Conservation (phyloP, 2,329 filamentous ascomycete genomes). For the Fusarium albidum region DNA sequence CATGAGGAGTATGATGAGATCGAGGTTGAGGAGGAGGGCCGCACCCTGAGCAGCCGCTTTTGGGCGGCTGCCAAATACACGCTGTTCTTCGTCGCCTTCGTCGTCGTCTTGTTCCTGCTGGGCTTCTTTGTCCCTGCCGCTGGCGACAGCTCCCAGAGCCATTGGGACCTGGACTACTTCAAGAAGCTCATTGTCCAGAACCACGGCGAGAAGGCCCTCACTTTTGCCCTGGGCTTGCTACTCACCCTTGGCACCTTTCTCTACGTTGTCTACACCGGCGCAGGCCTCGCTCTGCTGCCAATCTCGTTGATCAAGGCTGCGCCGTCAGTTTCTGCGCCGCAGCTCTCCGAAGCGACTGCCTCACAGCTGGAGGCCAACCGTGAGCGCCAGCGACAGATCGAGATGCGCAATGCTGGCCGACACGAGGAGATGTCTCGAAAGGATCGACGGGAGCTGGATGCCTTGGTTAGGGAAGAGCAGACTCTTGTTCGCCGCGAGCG, state of each 20-base stretch:
- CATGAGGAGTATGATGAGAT: slow-evolving; percentile 97
- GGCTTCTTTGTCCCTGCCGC: slow-evolving; percentile 93
- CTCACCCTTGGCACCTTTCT: slow-evolving; percentile 86
- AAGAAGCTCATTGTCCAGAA: slow-evolving; percentile 80
- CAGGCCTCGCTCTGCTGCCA: slow-evolving; percentile 87
- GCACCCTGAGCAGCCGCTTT: slow-evolving; percentile 75
- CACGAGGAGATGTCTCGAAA: slow-evolving; percentile 80
- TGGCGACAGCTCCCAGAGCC: slow-evolving; percentile 68
- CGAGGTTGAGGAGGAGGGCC: slow-evolving; percentile 82
- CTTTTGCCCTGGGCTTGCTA: slow-evolving; percentile 88
- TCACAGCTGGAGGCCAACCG: slow-evolving; percentile 86
- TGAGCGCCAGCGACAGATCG: slow-evolving; percentile 90
- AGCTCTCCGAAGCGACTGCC: slow-evolving; percentile 78
- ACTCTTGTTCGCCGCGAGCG: slow-evolving; percentile 90
- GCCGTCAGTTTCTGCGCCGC: slow-evolving; percentile 83
- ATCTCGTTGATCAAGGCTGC: slow-evolving; percentile 92
- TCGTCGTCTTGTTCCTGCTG: slow-evolving; percentile 85
- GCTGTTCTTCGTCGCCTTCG: slow-evolving; percentile 79
- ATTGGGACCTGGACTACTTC: slow-evolving; percentile 91
- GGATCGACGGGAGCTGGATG: slow-evolving; percentile 87
- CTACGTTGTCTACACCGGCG: slow-evolving; percentile 88
- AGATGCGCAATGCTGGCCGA: slow-evolving; percentile 82
- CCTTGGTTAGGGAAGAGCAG: slow-evolving; percentile 87
- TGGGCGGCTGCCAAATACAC: slow-evolving; percentile 93
- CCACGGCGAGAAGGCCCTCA: slow-evolving; percentile 90